These are phyloP conservation scores for Coelastrella sp. DNA, from an alignment of 139 green algal species.

Conservation along the genomic window DNA sequence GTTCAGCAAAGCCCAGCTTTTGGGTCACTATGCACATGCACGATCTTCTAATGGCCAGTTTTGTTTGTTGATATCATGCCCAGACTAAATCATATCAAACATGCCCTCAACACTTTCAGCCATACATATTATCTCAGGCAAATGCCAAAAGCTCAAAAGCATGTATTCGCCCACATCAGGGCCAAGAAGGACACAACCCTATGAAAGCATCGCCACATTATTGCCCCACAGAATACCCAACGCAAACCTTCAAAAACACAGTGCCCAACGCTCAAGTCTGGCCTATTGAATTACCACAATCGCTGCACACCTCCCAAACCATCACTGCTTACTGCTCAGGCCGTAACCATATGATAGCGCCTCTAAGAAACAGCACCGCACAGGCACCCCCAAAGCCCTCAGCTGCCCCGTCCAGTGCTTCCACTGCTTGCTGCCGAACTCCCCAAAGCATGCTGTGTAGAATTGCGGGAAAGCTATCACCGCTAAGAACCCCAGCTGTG, in stretches of 20 bases:
- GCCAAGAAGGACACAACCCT: too few relatives aligned
- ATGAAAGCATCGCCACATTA: background rate
- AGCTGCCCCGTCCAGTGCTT: background rate
- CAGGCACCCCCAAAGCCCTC: background rate
- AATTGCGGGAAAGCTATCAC: constrained; percentile 38
- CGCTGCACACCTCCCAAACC: background rate
- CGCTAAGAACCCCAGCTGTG: constrained; percentile 11
- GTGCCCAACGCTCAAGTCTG: too few relatives aligned
- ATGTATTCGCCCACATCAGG: too few relatives aligned
- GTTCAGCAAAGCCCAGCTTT: too few relatives aligned
- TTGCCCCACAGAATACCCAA: background rate
- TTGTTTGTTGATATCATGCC: too few relatives aligned
- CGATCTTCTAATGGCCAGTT: background rate
- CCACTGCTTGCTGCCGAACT: constrained; percentile 37
- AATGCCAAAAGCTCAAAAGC: too few relatives aligned
- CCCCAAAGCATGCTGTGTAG: constrained; percentile 23
- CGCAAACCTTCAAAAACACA: too few relatives aligned
- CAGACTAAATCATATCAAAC: too few relatives aligned
- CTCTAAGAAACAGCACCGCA: constrained; percentile 31
- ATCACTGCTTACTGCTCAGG: background rate
- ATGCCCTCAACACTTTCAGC: too few relatives aligned
- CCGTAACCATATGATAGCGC: constrained; percentile 1
- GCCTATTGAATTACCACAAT: too few relatives aligned
- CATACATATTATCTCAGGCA: too few relatives aligned
- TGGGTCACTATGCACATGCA: too few relatives aligned